Evolutionary conservation across 805 yeast genomes (phyloP).

Genomic region (Ogataea haglerorum): DNA sequence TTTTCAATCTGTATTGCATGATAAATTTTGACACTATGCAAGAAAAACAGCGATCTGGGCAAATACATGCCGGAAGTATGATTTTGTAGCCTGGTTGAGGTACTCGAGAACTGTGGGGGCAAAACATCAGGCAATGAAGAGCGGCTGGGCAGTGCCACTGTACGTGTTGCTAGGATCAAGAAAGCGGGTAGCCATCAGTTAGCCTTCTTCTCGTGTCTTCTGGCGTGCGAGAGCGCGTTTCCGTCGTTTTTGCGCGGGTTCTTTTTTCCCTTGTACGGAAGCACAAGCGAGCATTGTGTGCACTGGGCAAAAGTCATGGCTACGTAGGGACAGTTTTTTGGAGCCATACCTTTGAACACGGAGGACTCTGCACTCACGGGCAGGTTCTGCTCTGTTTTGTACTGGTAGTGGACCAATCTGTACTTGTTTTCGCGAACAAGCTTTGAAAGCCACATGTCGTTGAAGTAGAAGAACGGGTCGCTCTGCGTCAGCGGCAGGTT

Average conservation of each 20-base stretch:
- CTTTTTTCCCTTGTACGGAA: conserved; percentile 8
- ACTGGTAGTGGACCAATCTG: conserved; percentile 5
- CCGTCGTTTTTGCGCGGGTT: conserved; percentile 10
- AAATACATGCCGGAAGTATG: too few species aligned
- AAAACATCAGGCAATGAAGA: too few species aligned
- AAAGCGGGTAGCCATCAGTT: too few species aligned
- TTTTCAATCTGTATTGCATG: too few species aligned
- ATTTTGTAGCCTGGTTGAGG: too few species aligned
- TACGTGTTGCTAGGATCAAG: too few species aligned
- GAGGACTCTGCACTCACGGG: background rate
- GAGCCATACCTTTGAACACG: background rate
- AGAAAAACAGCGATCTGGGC: too few species aligned
- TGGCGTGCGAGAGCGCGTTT: conserved; percentile 8
- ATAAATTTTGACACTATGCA: too few species aligned
- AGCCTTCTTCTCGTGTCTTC: conserved; percentile 3
- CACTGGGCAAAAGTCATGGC: conserved; percentile 11
- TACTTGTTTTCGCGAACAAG: conserved; percentile 8
- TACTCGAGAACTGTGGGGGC: too few species aligned
- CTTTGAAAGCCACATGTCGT: conserved; percentile 11
- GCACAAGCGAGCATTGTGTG: conserved; percentile 3
- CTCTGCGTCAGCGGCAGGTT: background rate
- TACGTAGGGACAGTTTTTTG: conserved; percentile 4
- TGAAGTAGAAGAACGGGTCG: conserved; percentile 10
- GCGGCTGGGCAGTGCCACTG: too few species aligned
- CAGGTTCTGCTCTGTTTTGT: background rate